phyloP scores from a whole-genome alignment of 805 yeast species.

The Wickerhamomyces strasburgensis region DNA sequence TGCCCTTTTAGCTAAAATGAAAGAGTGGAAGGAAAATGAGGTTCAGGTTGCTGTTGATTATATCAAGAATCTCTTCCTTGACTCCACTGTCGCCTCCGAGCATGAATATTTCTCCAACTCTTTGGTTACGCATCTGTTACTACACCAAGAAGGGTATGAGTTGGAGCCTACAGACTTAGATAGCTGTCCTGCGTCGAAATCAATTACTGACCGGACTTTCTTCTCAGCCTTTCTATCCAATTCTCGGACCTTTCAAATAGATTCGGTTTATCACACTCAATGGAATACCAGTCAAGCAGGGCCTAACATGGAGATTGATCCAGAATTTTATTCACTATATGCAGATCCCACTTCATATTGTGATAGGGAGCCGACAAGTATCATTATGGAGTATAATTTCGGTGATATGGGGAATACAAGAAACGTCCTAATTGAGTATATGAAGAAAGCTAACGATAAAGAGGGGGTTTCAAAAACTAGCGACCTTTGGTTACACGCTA shows the following conservation, averaged over 20 bases:
- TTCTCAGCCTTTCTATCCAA: slow-evolving; percentile 9
- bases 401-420: slow-evolving; percentile 9
- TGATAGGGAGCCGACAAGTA: slow-evolving; percentile 10
- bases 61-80: slow-evolving; percentile 6
- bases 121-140: background rate
- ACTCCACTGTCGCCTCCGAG: background rate
- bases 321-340: slow-evolving; percentile 12
- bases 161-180: background rate
- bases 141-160: background rate
- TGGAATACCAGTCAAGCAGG: slow-evolving; percentile 3
- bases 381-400: slow-evolving; percentile 11
- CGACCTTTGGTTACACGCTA: slow-evolving; percentile 15
- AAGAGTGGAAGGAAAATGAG: background rate
- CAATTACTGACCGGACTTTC: background rate
- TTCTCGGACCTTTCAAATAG: slow-evolving; percentile 10
- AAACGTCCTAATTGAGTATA: background rate
- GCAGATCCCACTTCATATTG: slow-evolving; percentile 6
- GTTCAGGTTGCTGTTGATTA: slow-evolving; percentile 6
- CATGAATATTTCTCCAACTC: background rate
- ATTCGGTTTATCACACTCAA: slow-evolving; percentile 14
- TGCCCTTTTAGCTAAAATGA: background rate
- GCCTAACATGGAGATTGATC: slow-evolving; percentile 8
- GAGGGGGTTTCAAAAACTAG: background rate
- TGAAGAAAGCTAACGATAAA: background rate
- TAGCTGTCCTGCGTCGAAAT: slow-evolving; percentile 10